Evolutionary conservation across 2,329 filamentous ascomycete genomes (phyloP), one percentile per base, ranked within the genome.

Genomic region (Penicillium oxalicum): DNA sequence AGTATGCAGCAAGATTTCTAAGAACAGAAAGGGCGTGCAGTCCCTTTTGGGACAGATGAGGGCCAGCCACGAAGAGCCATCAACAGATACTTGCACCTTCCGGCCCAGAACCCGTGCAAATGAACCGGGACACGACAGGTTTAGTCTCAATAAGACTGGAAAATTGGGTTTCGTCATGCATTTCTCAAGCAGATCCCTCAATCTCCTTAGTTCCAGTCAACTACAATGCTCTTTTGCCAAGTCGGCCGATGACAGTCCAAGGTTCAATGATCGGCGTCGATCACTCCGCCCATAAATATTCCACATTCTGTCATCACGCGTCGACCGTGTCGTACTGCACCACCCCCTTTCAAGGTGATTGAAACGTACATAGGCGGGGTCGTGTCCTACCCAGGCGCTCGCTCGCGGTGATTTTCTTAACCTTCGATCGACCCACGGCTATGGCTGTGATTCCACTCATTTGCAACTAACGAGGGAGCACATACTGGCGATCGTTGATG

Each of bases 241-340:
- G 55, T 44, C 47, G 48, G 40, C 43, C 45, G 39, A 37, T 25
- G 26, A 45, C 37, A 49, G 38, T 34, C 44, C 49, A 54, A 59
- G 48, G 48, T 59, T 60, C 58, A 59, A 60, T 60, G 58, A 60
- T 60, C 56, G 50, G 40, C 56, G 55, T 11, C 28, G 55, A 60
- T 60, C 58, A 47, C 45, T 47, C 47, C 52, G 52, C 44, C 44
- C 52, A 48, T 45, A 48, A 47, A 54, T 49, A 57, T 52, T 60
- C 50, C 56, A 60, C 57, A 60, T 60, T 60, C 56, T 58, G 55
- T 59, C 55, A 59, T 60, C 53, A 51, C 55, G 58, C 58, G 45
- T 60, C 48, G 40, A 52, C 50, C 52, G 51, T 55, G 56, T 60
- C 58, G 56, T 56, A 58, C 51, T 46, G 53, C 49, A 49, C 45